phyloP scores from a whole-genome alignment of 225 moss, liverwort and hornwort species.

The Lunularia cruciata region DNA sequence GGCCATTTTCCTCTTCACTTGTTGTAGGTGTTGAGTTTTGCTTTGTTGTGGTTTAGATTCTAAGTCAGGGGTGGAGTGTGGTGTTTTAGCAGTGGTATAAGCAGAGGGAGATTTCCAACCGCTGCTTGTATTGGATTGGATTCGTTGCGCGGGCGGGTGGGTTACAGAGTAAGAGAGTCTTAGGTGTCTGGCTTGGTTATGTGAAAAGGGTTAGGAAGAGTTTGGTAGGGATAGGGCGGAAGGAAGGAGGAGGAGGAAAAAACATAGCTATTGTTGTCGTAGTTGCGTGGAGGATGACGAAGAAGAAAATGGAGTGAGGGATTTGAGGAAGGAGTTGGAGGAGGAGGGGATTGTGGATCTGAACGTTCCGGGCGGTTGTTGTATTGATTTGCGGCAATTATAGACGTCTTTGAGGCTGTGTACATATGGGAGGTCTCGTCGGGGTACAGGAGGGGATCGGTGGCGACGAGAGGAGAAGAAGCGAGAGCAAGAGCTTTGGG shows the following conservation, averaged over 20 bases:
- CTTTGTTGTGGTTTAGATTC: constrained; percentile 5
- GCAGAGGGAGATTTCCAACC: too few species aligned
- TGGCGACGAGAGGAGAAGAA: neutral
- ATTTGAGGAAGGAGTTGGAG: neutral
- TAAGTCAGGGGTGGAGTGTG: neutral
- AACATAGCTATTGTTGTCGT: too few species aligned
- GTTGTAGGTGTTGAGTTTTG: neutral
- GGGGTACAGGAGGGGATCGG: neutral
- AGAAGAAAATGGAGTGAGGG: too few species aligned
- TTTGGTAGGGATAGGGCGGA: neutral
- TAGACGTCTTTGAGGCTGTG: neutral
- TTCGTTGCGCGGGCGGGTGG: too few species aligned
- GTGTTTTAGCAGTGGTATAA: too few species aligned
- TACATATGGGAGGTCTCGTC: neutral
- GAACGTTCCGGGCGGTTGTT: neutral
- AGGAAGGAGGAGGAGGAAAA: too few species aligned
- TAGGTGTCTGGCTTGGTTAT: too few species aligned
- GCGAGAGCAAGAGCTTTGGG: neutral
- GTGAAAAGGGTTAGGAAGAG: neutral
- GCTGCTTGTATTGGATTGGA: neutral
- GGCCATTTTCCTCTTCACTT: neutral
- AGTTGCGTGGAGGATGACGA: too few species aligned
- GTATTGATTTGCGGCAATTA: neutral
- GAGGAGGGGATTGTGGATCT: neutral
- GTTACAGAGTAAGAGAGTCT: neutral